Conservation (phyloP, 2,329 filamentous ascomycete genomes). For the Fusarium scirpi region DNA sequence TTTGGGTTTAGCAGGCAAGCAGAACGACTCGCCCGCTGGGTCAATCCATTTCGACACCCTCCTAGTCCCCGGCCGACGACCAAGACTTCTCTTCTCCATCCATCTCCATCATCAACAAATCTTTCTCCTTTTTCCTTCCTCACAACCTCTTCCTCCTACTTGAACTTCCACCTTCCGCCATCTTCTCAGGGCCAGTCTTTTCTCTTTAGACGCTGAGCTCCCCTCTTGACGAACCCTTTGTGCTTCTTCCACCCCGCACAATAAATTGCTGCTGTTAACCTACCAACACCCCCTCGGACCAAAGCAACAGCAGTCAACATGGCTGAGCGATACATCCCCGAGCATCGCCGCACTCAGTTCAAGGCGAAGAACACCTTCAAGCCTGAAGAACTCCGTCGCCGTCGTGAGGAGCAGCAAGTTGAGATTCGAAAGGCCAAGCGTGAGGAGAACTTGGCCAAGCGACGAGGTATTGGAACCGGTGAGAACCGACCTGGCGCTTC, state of each 20-base stretch:
- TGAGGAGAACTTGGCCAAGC: slow-evolving; percentile 98
- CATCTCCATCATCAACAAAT: slow-evolving; percentile 47
- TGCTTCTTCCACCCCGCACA: slow-evolving; percentile 47
- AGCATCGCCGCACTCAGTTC: slow-evolving; percentile 99
- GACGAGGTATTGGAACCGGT: slow-evolving; percentile 89
- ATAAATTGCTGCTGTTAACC: slow-evolving; percentile 45
- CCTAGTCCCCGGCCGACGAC: slow-evolving; percentile 40
- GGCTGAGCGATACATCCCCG: slow-evolving; percentile 99
- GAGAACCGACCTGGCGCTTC: slow-evolving; percentile 84
- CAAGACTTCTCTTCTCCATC: slow-evolving; percentile 41
- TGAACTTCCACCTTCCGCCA: slow-evolving; percentile 12
- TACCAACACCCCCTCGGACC: slow-evolving; percentile 41
- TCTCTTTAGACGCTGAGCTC: slow-evolving; percentile 32
- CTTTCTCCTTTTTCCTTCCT: slow-evolving; percentile 37
- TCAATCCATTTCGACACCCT: slow-evolving; percentile 45
- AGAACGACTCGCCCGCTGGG: slow-evolving; percentile 40
- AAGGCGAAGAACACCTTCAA: slow-evolving; percentile 99
- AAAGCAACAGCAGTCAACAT: slow-evolving; percentile 68
- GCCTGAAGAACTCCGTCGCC: slow-evolving; percentile 97
- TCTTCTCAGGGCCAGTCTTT: slow-evolving; percentile 17
- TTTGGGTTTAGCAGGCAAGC: slow-evolving; percentile 37
- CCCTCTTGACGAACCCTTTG: slow-evolving; percentile 31
- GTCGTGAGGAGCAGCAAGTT: slow-evolving; percentile 98
- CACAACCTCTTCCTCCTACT: slow-evolving; percentile 26
- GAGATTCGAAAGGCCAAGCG: slow-evolving; percentile 99